Evolutionary conservation across 352 stramenopile genomes (phyloP).

Genomic region (Globisporangium nagaii): DNA sequence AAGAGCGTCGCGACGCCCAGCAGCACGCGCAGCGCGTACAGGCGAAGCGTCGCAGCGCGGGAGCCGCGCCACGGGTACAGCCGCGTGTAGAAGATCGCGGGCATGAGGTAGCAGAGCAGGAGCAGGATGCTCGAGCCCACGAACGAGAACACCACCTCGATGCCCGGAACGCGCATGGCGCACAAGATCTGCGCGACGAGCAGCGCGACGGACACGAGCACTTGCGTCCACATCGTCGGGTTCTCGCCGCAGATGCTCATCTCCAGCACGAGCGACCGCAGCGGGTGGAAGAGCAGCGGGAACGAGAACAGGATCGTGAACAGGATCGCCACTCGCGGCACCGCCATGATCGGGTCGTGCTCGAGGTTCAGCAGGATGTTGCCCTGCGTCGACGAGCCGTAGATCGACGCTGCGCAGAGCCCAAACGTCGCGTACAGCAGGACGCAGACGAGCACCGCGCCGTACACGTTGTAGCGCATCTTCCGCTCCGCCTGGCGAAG

Average conservation of each 20-base stretch:
- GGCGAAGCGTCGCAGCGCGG: constrained; percentile 14
- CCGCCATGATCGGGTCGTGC: constrained; percentile 61
- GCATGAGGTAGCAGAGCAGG: constrained; percentile 71
- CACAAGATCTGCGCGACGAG: constrained; percentile 42
- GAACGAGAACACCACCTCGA: constrained; percentile 74
- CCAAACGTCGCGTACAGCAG: constrained; percentile 62
- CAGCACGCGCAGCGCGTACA: constrained; percentile 24
- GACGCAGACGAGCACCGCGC: constrained; percentile 39
- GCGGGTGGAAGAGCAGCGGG: constrained; percentile 64
- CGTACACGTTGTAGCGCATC: constrained; percentile 45
- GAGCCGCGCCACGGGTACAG: constrained; percentile 39
- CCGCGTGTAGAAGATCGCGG: constrained; percentile 46
- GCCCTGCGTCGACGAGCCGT: constrained; percentile 48
- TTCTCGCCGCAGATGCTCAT: constrained; percentile 29
- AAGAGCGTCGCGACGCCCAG: constrained; percentile 40
- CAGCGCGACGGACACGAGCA: constrained; percentile 33
- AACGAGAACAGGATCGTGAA: constrained; percentile 76
- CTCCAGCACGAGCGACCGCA: constrained; percentile 59
- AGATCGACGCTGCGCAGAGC: constrained; percentile 51
- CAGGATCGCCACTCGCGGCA: constrained; percentile 59
- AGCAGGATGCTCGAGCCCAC: constrained; percentile 67
- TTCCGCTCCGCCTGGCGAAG: constrained; percentile 16
- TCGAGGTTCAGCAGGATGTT: constrained; percentile 80
- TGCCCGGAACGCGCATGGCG: constrained; percentile 46
- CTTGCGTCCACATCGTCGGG: constrained; percentile 16